Conservation (phyloP, 495 filamentous ascomycete species). For the Annulohypoxylon nitens region DNA sequence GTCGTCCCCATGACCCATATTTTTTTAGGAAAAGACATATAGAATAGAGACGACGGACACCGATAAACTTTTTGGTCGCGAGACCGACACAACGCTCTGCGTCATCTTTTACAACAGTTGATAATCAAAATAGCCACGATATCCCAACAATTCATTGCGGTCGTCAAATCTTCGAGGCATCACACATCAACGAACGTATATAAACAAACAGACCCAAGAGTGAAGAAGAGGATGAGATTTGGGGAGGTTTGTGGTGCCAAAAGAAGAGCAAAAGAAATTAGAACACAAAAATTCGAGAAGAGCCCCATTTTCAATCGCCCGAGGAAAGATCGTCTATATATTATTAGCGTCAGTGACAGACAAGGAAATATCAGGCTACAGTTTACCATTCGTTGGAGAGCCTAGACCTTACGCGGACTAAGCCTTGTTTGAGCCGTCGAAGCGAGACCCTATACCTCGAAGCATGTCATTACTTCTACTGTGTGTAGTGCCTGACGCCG, state of each 20-base stretch:
- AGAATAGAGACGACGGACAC: too few relatives aligned
- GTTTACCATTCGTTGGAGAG: neutral
- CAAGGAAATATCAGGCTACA: neutral
- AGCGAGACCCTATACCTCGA: conserved; percentile 4
- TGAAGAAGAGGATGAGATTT: too few relatives aligned
- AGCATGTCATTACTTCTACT: neutral
- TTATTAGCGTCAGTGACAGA: neutral
- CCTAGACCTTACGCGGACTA: neutral
- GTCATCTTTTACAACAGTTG: neutral
- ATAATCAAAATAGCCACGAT: too few relatives aligned
- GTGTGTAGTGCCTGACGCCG: neutral
- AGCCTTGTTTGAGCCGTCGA: neutral
- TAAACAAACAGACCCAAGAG: too few relatives aligned
- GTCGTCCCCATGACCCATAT: too few relatives aligned
- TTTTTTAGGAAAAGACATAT: too few relatives aligned
- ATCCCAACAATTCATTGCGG: neutral
- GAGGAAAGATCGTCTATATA: neutral
- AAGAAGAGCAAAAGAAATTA: too few relatives aligned
- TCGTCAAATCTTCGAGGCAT: neutral
- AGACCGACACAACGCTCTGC: neutral
- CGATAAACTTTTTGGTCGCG: neutral
- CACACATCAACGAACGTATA: too few relatives aligned
- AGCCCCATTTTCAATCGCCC: too few relatives aligned
- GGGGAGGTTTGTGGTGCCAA: too few relatives aligned
- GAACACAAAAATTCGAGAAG: too few relatives aligned